Evolutionary conservation across 2,329 filamentous ascomycete genomes (phyloP).

Genomic region (Pseudopyricularia cyperi): DNA sequence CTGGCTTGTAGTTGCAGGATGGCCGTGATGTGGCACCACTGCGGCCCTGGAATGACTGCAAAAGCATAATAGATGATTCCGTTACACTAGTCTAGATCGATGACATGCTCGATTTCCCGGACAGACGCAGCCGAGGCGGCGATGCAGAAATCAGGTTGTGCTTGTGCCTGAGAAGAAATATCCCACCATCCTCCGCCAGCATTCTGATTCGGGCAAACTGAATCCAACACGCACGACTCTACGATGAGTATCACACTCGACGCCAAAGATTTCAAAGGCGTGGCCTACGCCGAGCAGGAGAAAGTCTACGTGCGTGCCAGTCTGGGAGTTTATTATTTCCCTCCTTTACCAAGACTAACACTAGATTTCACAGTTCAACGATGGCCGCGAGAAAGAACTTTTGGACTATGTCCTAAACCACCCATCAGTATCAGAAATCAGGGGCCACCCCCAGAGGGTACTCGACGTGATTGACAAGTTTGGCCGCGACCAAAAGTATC

Average conservation of each 20-base stretch:
- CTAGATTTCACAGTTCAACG: slow-evolving; percentile 35
- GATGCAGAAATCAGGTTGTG: no score
- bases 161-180: neutral
- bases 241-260: slow-evolving; percentile 2
- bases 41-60: neutral
- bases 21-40: neutral
- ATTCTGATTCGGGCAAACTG: neutral
- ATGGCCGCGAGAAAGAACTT: slow-evolving; percentile 62
- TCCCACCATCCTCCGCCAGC: neutral
- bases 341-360: neutral
- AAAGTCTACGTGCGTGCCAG: slow-evolving; percentile 19
- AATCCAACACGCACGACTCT: neutral
- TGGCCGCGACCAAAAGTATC: slow-evolving; percentile 44
- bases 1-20: neutral
- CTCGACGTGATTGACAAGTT: slow-evolving; percentile 60
- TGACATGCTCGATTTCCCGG: neutral
- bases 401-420: slow-evolving; percentile 55
- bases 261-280: slow-evolving; percentile 18
- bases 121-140: no score
- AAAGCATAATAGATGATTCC: neutral
- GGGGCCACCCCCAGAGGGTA: slow-evolving; percentile 50
- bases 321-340: neutral
- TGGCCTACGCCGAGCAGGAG: slow-evolving; percentile 27
- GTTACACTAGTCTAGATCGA: neutral
- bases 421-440: slow-evolving; percentile 47